Evolutionary conservation across 2,329 filamentous ascomycete species (phyloP).

Genomic region (Hypoxylon rubiginosum): DNA sequence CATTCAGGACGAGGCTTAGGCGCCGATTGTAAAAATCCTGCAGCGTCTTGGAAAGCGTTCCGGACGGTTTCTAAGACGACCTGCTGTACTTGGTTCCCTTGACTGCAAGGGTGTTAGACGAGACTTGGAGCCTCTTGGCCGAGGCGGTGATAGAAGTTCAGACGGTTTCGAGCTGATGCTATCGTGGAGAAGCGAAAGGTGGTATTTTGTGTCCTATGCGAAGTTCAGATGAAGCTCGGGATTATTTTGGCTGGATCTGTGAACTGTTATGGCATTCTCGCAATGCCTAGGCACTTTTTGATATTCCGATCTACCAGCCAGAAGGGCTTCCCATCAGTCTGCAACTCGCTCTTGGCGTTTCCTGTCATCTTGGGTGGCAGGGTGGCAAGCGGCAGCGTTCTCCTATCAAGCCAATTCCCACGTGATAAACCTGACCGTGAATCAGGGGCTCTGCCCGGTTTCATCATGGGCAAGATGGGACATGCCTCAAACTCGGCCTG

Average conservation of each 20-base stretch:
- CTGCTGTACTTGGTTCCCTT: slow-evolving; percentile 4
- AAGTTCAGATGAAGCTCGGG: slow-evolving; percentile 10
- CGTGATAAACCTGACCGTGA: slow-evolving; percentile 42
- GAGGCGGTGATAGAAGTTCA: slow-evolving; percentile 10
- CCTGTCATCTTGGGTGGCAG: slow-evolving; percentile 25
- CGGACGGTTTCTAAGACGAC: slow-evolving; percentile 17
- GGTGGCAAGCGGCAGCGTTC: slow-evolving; percentile 5
- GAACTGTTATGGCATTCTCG: slow-evolving; percentile 16
- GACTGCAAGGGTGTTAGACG: slow-evolving; percentile 1
- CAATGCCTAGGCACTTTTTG: slow-evolving; percentile 14
- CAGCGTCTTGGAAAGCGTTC: slow-evolving; percentile 22
- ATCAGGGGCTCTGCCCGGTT: slow-evolving; percentile 41
- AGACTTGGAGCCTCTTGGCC: slow-evolving; percentile 12
- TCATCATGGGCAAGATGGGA: slow-evolving; percentile 44
- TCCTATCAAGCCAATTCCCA: slow-evolving; percentile 22
- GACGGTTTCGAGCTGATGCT: slow-evolving; percentile 20
- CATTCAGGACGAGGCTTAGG: slow-evolving; percentile 14
- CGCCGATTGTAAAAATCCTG: slow-evolving; percentile 22
- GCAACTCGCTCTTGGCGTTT: slow-evolving; percentile 34
- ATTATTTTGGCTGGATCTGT: slow-evolving; percentile 12
- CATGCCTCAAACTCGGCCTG: slow-evolving; percentile 44
- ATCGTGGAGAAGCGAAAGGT: slow-evolving; percentile 5
- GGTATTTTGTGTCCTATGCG: slow-evolving; percentile 7
- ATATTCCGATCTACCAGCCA: slow-evolving; percentile 12
- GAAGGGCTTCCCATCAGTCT: slow-evolving; percentile 3